Base-by-base conservation (phyloP, 495 filamentous ascomycete genomes). In the Aspergillus taichungensis region DNA sequence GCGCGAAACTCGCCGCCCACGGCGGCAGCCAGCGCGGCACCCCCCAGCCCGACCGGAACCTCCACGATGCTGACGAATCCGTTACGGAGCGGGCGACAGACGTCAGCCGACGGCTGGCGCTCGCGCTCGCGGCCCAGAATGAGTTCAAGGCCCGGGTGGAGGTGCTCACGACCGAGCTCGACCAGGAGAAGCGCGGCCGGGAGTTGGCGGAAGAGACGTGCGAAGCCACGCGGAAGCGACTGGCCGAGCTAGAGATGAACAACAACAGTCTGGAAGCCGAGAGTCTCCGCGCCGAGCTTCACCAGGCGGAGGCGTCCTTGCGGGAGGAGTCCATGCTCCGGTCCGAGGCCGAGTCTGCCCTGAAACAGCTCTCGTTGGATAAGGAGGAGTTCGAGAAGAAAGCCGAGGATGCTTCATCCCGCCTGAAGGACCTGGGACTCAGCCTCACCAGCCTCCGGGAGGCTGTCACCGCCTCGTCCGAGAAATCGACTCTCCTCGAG, bases 161-260 rank as follows among this genome's bases (percentile, higher is more conserved):
- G 13, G 66, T 76, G 35, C 53, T 90, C 47, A 74, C 65, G 6
- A 62, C 67, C 10, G 88, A 96, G 35, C 66, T 95, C 8, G 77
- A 87, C 28, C 79, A 86, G 7, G 94, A 99, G 57, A 85, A 73
- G 54, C 84, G 78, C 42, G 81, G 84, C 5, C 75, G 87, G 29
- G 81, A 87, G 57, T 67, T 95, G 5, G 89, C 92, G 0, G 92
- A 99, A 54, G 91, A 95, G 44, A 91, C 85, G 2, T 78, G 84
- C 8, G 83, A 83, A 42, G 85, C 87, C 13, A 84, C 88, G 12
- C 79, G 95, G 52, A 85, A 80, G 63, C 79, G 91, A 18, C 79
- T 94, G 56, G 73, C 79, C 8, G 88, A 95, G 49, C 68, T 97
- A 6, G 90, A 96, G 52, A 84, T 88, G 62, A 85, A 92, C 49